A percentile compares a stretch with the other conserved stretches of the same genome.
These are phyloP conservation scores for Ilyonectria robusta DNA, from an alignment of 2,329 filamentous ascomycete species.

Conservation along the genomic window DNA sequence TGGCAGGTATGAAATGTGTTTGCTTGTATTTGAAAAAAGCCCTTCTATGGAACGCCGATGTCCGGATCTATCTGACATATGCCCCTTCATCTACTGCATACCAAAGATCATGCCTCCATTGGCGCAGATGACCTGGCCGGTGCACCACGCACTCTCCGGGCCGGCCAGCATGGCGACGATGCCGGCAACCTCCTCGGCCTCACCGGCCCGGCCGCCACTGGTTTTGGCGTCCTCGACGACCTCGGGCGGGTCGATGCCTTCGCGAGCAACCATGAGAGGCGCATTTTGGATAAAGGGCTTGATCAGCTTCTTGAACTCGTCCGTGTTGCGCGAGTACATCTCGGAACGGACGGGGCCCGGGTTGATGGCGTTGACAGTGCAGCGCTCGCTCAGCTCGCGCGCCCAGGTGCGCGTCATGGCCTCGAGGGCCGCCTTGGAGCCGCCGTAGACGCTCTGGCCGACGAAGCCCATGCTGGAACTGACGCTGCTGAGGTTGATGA, in stretches of 20 bases:
- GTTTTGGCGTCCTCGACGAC: slow-evolving; percentile 48
- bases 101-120: slow-evolving; percentile 50
- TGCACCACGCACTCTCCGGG: slow-evolving; percentile 47
- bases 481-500: slow-evolving; percentile 67
- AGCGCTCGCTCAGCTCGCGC: slow-evolving; percentile 64
- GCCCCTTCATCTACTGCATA: slow-evolving; percentile 40
- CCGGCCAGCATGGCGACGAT: slow-evolving; percentile 46
- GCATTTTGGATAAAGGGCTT: slow-evolving; percentile 49
- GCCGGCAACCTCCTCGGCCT: slow-evolving; percentile 45
- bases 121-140: slow-evolving; percentile 47
- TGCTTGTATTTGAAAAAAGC: slow-evolving; percentile 25
- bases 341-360: slow-evolving; percentile 67
- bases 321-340: slow-evolving; percentile 59
- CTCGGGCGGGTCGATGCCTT: slow-evolving; percentile 43
- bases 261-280: slow-evolving; percentile 44
- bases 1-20: slow-evolving; percentile 2
- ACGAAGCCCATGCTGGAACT: slow-evolving; percentile 64
- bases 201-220: slow-evolving; percentile 44
- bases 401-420: slow-evolving; percentile 70
- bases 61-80: slow-evolving; percentile 21
- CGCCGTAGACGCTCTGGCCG: slow-evolving; percentile 66
- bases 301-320: slow-evolving; percentile 48
- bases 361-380: slow-evolving; percentile 69
- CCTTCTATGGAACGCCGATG: slow-evolving; percentile 36
- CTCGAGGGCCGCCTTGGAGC: slow-evolving; percentile 68